Conservation (phyloP, 352 stramenopile species). For the Pythium grandisporangium region DNA sequence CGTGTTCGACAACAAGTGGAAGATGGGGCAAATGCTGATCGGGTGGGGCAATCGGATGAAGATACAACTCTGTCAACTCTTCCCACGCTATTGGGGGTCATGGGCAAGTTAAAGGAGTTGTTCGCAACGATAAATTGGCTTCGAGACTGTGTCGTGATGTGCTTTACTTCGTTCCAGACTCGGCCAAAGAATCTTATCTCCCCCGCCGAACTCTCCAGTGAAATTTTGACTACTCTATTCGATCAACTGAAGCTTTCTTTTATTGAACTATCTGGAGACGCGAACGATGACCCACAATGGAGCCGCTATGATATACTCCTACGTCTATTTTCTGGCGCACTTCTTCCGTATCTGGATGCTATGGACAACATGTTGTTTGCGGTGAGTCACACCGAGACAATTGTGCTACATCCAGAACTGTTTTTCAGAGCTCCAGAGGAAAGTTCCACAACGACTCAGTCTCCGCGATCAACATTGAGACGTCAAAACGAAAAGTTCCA, state of each 20-base stretch:
- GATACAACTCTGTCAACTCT: neutral
- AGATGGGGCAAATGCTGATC: no score
- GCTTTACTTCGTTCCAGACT: conserved; percentile 16
- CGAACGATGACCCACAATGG: conserved; percentile 3
- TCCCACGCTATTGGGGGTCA: conserved; percentile 31
- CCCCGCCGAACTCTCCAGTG: conserved; percentile 20
- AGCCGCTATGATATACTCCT: conserved; percentile 34
- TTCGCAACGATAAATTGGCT: conserved; percentile 39
- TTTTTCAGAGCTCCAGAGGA: conserved; percentile 31
- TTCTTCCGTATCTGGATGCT: conserved; percentile 40
- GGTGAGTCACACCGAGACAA: conserved; percentile 22
- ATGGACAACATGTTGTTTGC: conserved; percentile 46
- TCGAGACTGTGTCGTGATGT: conserved; percentile 15
- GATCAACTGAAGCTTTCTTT: conserved; percentile 30
- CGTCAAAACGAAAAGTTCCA: conserved; percentile 22
- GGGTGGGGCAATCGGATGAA: conserved; percentile 3
- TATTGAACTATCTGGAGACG: conserved; percentile 10
- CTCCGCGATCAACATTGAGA: conserved; percentile 1
- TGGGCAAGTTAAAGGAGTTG: conserved; percentile 29
- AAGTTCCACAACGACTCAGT: conserved; percentile 10
- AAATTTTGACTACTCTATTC: conserved; percentile 37
- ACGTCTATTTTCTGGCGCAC: conserved; percentile 26
- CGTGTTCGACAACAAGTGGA: no score
- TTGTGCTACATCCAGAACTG: conserved; percentile 33
- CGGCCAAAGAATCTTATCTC: conserved; percentile 17